A percentile compares a stretch with the other conserved stretches of the same genome.
These are phyloP conservation scores for Dichotomocladium elegans DNA, from an alignment of 371 early-diverging fungal genomes.

Conservation along the genomic window DNA sequence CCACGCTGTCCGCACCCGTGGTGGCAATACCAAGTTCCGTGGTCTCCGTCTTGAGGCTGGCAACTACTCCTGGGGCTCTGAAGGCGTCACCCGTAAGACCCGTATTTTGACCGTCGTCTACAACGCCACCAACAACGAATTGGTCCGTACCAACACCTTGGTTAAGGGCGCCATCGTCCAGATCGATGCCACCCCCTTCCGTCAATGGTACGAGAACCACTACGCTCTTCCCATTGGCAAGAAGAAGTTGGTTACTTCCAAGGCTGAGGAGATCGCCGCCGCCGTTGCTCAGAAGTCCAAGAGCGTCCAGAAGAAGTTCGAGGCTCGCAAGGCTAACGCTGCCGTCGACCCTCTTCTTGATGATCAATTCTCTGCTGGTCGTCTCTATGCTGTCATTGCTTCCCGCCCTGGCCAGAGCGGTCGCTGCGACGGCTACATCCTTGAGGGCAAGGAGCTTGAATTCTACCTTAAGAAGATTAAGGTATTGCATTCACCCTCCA, in stretches of 20 bases:
- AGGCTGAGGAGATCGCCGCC: background rate
- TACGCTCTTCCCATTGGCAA: conserved; percentile 89
- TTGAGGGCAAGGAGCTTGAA: conserved; percentile 98
- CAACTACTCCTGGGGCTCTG: conserved; percentile 98
- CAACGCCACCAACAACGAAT: conserved; percentile 99
- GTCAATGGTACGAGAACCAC: conserved; percentile 97
- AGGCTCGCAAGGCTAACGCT: conserved; percentile 76
- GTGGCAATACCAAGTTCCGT: conserved; percentile 98
- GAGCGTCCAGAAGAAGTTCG: conserved; percentile 87
- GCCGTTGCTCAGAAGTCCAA: conserved; percentile 63
- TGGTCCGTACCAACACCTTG: conserved; percentile 99
- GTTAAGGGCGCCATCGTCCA: conserved; percentile 99
- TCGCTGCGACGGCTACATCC: conserved; percentile 97
- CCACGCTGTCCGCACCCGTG: conserved; percentile 90
- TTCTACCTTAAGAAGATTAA: conserved; percentile 95
- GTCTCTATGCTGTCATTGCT: conserved; percentile 91
- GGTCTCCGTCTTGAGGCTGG: conserved; percentile 97
- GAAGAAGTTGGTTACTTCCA: conserved; percentile 69
- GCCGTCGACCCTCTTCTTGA: conserved; percentile 87
- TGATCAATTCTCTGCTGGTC: conserved; percentile 95
- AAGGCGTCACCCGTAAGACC: conserved; percentile 91
- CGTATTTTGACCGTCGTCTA: conserved; percentile 97
- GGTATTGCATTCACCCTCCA: too few species aligned
- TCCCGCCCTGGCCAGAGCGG: conserved; percentile 99
- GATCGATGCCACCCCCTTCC: conserved; percentile 98